Evolutionary conservation across 768 basidiomycete genomes (phyloP), one percentile per base, ranked within the genome.

Genomic region (Pleurotus tuber-regium): DNA sequence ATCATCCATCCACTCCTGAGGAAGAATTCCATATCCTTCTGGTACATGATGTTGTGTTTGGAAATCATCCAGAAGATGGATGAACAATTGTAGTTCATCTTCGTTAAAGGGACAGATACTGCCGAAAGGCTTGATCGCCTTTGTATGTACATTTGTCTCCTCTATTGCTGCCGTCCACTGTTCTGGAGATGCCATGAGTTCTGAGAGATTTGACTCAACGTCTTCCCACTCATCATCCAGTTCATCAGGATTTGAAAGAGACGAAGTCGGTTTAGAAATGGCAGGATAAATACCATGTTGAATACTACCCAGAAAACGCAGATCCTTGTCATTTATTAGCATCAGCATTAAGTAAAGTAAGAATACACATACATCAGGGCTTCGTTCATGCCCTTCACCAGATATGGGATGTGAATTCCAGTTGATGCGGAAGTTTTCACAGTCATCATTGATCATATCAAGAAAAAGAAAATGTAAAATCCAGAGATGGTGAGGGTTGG

Each of bases 401-500:
- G 41, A 52, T 9, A 71, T 58, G 0, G 62, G 57, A 41, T 71
- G 66, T 9, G 55, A 31, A 42, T 71, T 72, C 67, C 70, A 71
- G 11, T 67, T 59, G 8, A 52, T 4, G 9, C 55, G 59, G 46
- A 70, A 69, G 4, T 46, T 28, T 0, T 29, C 0, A 33, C 67
- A 70, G 40, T 70, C 65, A 1, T 51, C 28, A 29, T 70, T 65
- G 21, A 71, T 57, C 4, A 39, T 38, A 1, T 46, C 28, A 1
- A 71, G 56, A 47, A 71, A 73, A 1, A 72, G 55, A 18, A n/a
- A 14, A 16, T 74, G 69, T 1, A 77, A 58, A 0, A 77, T 62
- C 75, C 74, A 76, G 0, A 74, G 53, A 51, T 76, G 72, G 3
- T 33, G 1, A 0, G 57, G 44, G 4, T 67, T 49, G 0, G 35